These are phyloP conservation scores for Citropsis articulata DNA, from an alignment of 345 rosid species.

Conservation along the genomic window DNA sequence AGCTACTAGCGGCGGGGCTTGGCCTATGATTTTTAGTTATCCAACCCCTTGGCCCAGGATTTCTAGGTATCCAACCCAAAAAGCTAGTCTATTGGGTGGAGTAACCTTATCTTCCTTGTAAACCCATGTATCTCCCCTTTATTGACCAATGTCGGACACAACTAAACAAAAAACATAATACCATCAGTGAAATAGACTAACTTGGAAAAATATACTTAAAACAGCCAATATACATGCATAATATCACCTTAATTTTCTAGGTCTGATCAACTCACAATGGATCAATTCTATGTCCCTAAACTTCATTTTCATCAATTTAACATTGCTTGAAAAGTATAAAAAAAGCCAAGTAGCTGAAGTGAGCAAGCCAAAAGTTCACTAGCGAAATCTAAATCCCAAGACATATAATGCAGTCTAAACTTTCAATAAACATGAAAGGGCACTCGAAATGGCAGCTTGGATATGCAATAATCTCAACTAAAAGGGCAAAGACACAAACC, in stretches of 20 bases:
- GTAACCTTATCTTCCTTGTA: too few relatives aligned
- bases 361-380: background rate
- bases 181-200: background rate
- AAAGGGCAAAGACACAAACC: background rate
- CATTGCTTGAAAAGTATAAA: background rate
- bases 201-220: background rate
- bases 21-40: too few relatives aligned
- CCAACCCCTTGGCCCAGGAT: too few relatives aligned
- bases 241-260: background rate
- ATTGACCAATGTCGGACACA: too few relatives aligned
- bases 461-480: background rate
- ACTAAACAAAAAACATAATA: background rate
- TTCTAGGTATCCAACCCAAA: too few relatives aligned
- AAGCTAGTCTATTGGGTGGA: too few relatives aligned
- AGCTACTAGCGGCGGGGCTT: too few relatives aligned
- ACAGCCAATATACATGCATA: background rate
- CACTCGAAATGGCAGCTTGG: background rate
- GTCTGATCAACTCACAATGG: background rate
- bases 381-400: background rate
- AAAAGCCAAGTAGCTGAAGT: background rate
- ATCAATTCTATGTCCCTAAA: background rate
- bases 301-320: background rate
- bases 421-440: background rate
- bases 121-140: too few relatives aligned
- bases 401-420: background rate